A percentile compares a stretch with the other conserved stretches of the same genome.
Evolutionary conservation across 2,329 filamentous ascomycete species (phyloP).

Genomic region (Corniculantispora saksenae): DNA sequence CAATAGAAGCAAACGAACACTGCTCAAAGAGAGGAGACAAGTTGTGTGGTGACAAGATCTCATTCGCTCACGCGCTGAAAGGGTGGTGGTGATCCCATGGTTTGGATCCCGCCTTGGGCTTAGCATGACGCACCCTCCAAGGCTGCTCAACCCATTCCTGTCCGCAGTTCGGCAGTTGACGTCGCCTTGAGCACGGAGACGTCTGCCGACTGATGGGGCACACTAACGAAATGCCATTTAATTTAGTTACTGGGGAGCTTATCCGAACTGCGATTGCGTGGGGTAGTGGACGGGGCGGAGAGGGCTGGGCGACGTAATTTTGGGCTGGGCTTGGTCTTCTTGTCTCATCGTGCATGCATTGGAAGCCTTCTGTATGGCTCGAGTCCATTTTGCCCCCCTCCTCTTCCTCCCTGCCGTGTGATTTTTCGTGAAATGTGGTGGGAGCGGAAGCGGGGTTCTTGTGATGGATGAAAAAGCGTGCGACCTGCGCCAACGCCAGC

Average conservation of each 20-base stretch:
- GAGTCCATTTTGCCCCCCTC: background rate
- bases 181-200: background rate
- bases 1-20: background rate
- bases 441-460: background rate
- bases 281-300: too few species aligned
- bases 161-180: conserved; percentile 3
- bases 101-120: background rate
- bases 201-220: background rate
- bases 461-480: background rate
- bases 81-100: background rate
- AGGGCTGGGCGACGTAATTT: too few species aligned
- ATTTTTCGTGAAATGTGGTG: background rate
- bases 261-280: too few species aligned
- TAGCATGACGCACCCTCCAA: background rate
- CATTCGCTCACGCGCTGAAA: background rate
- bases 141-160: background rate
- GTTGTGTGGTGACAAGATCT: background rate
- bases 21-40: too few species aligned
- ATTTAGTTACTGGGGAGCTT: too few species aligned
- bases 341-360: background rate
- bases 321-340: background rate
- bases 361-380: background rate
- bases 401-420: background rate
- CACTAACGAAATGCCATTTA: too few species aligned
- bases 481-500: too few species aligned